Percentiles rank a stretch among this genome's conserved stretches.
These are phyloP conservation scores for Breynia disticha DNA, from an alignment of 441 rosid species.

Conservation along the genomic window DNA sequence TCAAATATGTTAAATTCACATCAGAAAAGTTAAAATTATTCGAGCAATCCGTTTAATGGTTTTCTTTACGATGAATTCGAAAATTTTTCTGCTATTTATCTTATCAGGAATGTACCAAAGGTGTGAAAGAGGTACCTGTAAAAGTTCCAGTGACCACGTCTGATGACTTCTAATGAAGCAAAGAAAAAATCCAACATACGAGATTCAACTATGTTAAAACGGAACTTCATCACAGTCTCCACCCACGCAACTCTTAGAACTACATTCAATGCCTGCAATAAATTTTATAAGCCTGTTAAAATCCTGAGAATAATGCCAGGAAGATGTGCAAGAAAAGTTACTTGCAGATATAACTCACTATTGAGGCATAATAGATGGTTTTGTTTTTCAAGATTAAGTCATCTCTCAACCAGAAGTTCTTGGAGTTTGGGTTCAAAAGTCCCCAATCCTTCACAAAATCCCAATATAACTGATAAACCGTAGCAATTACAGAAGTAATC, in stretches of 20 bases:
- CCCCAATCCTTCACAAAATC: slow-evolving; percentile 98
- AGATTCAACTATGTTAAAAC: too few species aligned
- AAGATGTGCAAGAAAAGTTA: not conserved
- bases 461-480: slow-evolving; percentile 88
- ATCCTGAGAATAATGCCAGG: not conserved
- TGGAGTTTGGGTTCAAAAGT: slow-evolving; percentile 62
- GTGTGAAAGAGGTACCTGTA: slow-evolving; percentile 45
- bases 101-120: too few species aligned
- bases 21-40: not conserved
- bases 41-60: not conserved
- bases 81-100: too few species aligned
- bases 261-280: slow-evolving; percentile 29
- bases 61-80: not conserved
- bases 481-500: slow-evolving; percentile 58
- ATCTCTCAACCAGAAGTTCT: slow-evolving; percentile 77
- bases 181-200: slow-evolving; percentile 62
- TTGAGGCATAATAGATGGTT: slow-evolving; percentile 61
- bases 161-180: slow-evolving; percentile 84
- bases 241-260: slow-evolving; percentile 85
- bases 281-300: too few species aligned
- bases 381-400: slow-evolving; percentile 65
- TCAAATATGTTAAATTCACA: not conserved
- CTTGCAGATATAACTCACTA: slow-evolving; percentile 37
- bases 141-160: slow-evolving; percentile 97
- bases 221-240: slow-evolving; percentile 55